phyloP scores from a whole-genome alignment of 2,329 filamentous ascomycete genomes.

The Epicoccum sorghinum region DNA sequence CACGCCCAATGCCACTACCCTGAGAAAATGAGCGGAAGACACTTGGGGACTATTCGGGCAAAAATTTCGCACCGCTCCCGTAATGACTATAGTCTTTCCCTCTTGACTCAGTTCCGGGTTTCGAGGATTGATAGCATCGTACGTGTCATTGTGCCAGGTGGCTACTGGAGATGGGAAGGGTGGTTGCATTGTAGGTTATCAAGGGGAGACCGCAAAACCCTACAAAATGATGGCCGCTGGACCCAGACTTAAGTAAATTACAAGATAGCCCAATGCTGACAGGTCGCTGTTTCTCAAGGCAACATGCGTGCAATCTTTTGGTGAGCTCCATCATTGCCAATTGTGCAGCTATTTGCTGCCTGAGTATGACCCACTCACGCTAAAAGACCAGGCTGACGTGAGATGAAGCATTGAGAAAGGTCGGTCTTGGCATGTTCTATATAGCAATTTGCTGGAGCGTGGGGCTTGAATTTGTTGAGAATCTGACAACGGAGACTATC shows the following conservation, averaged over 20 bases:
- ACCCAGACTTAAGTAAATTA: neutral
- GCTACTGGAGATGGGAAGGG: conserved; percentile 16
- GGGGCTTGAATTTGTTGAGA: too few relatives aligned
- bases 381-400: too few relatives aligned
- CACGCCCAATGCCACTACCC: conserved; percentile 54
- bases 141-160: conserved; percentile 21
- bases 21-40: neutral
- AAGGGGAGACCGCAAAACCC: neutral
- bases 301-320: neutral
- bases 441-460: too few relatives aligned
- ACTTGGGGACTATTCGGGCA: too few relatives aligned
- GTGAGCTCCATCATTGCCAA: neutral
- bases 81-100: conserved; percentile 26
- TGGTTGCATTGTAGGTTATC: conserved; percentile 9
- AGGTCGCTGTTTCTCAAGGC: neutral
- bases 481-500: too few relatives aligned
- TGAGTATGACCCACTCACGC: too few relatives aligned
- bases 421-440: too few relatives aligned
- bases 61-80: conserved; percentile 16
- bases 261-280: neutral
- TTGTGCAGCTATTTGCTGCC: too few relatives aligned
- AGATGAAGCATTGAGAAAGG: too few relatives aligned
- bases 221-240: neutral
- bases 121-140: conserved; percentile 17
- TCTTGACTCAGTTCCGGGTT: conserved; percentile 10